Conservation (phyloP, 2,329 filamentous ascomycete genomes). For the Trichothecium sympodiale region DNA sequence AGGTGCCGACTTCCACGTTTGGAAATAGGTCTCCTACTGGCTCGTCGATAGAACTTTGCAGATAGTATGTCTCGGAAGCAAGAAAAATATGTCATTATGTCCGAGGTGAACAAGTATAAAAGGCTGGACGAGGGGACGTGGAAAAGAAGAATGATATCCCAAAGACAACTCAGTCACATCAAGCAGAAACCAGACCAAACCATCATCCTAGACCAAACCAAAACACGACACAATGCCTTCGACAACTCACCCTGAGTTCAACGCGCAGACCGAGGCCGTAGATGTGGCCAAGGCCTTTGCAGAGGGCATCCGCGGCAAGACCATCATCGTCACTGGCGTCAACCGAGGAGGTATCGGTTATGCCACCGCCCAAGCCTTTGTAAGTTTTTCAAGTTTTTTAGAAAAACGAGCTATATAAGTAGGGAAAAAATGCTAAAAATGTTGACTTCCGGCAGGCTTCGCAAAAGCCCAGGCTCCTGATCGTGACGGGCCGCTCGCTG, state of each 20-base stretch:
- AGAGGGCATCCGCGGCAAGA: conserved; percentile 16
- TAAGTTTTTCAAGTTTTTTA: conserved; percentile 2
- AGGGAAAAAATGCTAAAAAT: too few relatives aligned
- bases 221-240: conserved; percentile 7
- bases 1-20: too few relatives aligned
- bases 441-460: conserved; percentile 8
- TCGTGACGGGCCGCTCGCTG: conserved; percentile 26
- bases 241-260: conserved; percentile 11
- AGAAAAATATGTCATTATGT: too few relatives aligned
- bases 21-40: too few relatives aligned
- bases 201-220: too few relatives aligned
- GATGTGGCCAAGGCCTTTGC: conserved; percentile 12
- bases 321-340: conserved; percentile 24
- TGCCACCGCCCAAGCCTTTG: conserved; percentile 18
- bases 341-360: conserved; percentile 24
- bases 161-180: not conserved
- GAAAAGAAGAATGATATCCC: not conserved
- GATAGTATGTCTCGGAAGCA: too few relatives aligned
- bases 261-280: conserved; percentile 8
- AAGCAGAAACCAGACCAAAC: too few relatives aligned
- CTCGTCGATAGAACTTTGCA: too few relatives aligned
- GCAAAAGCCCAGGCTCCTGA: conserved; percentile 21
- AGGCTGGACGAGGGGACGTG: not conserved
- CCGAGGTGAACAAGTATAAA: not conserved
- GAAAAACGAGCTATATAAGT: too few relatives aligned